Conservation (phyloP, 2,329 filamentous ascomycete genomes). For the Nothophoma quercina region DNA sequence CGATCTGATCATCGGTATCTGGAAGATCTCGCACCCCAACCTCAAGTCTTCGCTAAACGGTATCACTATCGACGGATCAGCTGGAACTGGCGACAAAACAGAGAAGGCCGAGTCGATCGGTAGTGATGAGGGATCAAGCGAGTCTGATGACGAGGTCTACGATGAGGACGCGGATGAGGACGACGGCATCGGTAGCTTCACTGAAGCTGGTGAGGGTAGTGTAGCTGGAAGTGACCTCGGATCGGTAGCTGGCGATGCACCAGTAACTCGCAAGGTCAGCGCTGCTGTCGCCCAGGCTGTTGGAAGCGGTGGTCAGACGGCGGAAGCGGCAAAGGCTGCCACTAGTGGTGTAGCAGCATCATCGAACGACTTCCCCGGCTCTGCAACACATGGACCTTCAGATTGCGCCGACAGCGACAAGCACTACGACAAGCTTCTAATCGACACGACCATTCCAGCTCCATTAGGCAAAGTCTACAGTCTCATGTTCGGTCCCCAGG, state of each 20-base stretch:
- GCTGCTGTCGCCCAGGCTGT: constrained; percentile 54
- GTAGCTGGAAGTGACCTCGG: constrained; percentile 61
- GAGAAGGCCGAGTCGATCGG: constrained; percentile 76
- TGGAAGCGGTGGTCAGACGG: constrained; percentile 42
- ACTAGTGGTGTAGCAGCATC: constrained; percentile 52
- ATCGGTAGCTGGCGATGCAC: constrained; percentile 61
- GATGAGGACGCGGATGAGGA: constrained; percentile 82
- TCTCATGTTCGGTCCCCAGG: constrained; percentile 83
- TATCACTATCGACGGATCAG: constrained; percentile 74
- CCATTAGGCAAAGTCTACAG: constrained; percentile 92
- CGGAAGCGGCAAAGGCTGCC: constrained; percentile 50
- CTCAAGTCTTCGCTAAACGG: constrained; percentile 91
- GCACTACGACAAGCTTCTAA: constrained; percentile 85
- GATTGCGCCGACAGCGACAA: constrained; percentile 80
- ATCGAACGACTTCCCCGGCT: constrained; percentile 79
- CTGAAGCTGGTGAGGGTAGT: constrained; percentile 63
- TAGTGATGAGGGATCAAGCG: constrained; percentile 59
- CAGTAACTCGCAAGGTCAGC: constrained; percentile 71
- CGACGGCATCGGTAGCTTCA: constrained; percentile 70
- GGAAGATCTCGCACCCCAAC: constrained; percentile 95
- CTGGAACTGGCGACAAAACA: constrained; percentile 83
- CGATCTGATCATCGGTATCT: constrained; percentile 95
- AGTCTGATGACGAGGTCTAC: constrained; percentile 78
- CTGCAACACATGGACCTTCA: constrained; percentile 80
- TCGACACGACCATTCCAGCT: constrained; percentile 84